These are phyloP conservation scores for Herpotrichia juniperi DNA, from an alignment of 2,329 filamentous ascomycete species.

Conservation along the genomic window DNA sequence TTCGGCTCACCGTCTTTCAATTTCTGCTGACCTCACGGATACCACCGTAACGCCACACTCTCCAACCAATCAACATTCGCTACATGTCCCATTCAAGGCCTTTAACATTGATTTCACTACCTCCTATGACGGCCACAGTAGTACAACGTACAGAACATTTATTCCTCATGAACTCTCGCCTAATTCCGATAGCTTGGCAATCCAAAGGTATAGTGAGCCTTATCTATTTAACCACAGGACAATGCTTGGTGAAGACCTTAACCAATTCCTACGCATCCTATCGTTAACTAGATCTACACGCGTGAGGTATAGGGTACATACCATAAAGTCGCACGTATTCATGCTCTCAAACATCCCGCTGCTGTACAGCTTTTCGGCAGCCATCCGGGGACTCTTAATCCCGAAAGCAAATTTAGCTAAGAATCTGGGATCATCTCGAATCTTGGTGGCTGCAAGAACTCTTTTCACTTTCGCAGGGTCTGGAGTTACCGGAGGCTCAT, in stretches of 20 bases:
- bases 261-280: neutral
- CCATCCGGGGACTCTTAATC: slow-evolving; percentile 63
- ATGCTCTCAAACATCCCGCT: slow-evolving; percentile 58
- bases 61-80: too few relatives aligned
- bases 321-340: slow-evolving; percentile 59
- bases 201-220: neutral
- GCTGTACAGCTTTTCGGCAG: slow-evolving; percentile 55
- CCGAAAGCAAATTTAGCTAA: slow-evolving; percentile 67
- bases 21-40: too few relatives aligned
- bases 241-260: neutral
- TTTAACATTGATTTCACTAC: too few relatives aligned
- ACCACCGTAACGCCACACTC: too few relatives aligned
- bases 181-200: too few relatives aligned
- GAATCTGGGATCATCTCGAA: slow-evolving; percentile 64
- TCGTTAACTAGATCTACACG: neutral
- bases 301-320: slow-evolving; percentile 2
- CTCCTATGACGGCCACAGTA: too few relatives aligned
- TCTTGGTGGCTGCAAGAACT: slow-evolving; percentile 53
- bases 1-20: too few relatives aligned
- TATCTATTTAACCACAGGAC: neutral
- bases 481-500: slow-evolving; percentile 47
- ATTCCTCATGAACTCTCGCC: too few relatives aligned
- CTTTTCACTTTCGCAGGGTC: slow-evolving; percentile 49
- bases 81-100: too few relatives aligned
- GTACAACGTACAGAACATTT: too few relatives aligned